Percentiles rank a stretch among this genome's conserved stretches.
phyloP scores from a whole-genome alignment of 352 stramenopile species.

The Phytophthora sp. region DNA sequence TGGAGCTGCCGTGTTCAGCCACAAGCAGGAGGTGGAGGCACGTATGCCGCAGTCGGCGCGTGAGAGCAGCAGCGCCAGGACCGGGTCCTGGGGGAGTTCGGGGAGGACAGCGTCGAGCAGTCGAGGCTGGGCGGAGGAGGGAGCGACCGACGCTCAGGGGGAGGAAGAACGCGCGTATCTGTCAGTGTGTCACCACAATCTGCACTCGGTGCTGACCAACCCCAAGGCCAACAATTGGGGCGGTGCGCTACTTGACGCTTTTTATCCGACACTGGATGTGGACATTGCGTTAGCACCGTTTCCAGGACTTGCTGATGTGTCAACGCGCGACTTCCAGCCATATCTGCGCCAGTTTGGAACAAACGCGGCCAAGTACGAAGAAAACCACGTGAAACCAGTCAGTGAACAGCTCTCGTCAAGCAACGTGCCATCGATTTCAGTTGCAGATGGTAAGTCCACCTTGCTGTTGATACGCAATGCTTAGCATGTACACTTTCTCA shows the following conservation, averaged over 20 bases:
- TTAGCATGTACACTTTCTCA: no score
- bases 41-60: conserved; percentile 42
- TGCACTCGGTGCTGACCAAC: conserved; percentile 87
- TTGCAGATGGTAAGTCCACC: conserved; percentile 61
- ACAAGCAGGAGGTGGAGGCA: conserved; percentile 20
- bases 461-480: no score
- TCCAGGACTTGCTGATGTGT: conserved; percentile 64
- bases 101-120: conserved; percentile 27
- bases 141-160: conserved; percentile 32
- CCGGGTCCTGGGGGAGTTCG: conserved; percentile 40
- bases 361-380: conserved; percentile 66
- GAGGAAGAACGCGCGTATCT: conserved; percentile 77
- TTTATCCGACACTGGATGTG: conserved; percentile 71
- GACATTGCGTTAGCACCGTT: conserved; percentile 76
- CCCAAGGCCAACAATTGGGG: conserved; percentile 78
- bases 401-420: conserved; percentile 85
- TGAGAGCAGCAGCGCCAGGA: conserved; percentile 36
- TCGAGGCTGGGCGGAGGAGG: conserved; percentile 14
- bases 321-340: conserved; percentile 73
- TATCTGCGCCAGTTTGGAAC: conserved; percentile 80
- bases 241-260: conserved; percentile 68
- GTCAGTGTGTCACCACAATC: conserved; percentile 76
- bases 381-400: conserved; percentile 79
- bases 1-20: conserved; percentile 12
- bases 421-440: conserved; percentile 80